Base-by-base conservation (phyloP, 1,139 yeast genomes). In the Maudiozyma humilis region DNA sequence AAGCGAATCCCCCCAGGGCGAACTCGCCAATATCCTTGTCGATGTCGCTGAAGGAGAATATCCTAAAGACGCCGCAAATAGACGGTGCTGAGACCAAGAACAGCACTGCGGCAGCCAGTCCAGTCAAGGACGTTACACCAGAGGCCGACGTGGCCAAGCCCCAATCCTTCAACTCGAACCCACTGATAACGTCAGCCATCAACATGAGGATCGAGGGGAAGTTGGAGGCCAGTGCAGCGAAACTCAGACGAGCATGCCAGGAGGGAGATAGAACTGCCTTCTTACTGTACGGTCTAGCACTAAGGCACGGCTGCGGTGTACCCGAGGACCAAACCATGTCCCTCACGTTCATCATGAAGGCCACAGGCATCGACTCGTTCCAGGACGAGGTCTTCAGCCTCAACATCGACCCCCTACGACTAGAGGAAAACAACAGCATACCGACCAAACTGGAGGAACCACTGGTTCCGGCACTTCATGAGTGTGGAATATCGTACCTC, bases 291-390 rank as follows among this genome's bases (percentile, higher is more conserved):
- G 86, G 89, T 0, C 63, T 82, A 52, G 82, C 91, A 0, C 63
- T 84, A 29, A 68, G 83, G 45, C 69, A 74, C 45, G 94, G 93
- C 1, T 79, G 79, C 63, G 94, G 94, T 0, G 78, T 81, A 14
- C 71, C 76, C 25, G 74, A 72, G 47, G 81, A 81, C 57, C 74
- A 76, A 38, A 56, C 65, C 13, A 75, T 72, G 44, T 76, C 88
- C 1, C 68, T 81, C 37, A 66, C 70, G 47, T 82, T 88, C 85
- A 67, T 85, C 4, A 71, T 76, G 50, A 63, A 60, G 44, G 78
- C 80, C 0, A 71, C 70, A 18, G 65, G 63, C 5, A 52, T 66
- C 18, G 57, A 56, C 27, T 56, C 59, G 3, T 54, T 53, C 36
- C 47, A 55, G 12, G 45, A 51, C 2, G 60, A 60, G 25, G 53